Conservation (phyloP, 2,329 filamentous ascomycete species). For the Verticillium tricorpus region DNA sequence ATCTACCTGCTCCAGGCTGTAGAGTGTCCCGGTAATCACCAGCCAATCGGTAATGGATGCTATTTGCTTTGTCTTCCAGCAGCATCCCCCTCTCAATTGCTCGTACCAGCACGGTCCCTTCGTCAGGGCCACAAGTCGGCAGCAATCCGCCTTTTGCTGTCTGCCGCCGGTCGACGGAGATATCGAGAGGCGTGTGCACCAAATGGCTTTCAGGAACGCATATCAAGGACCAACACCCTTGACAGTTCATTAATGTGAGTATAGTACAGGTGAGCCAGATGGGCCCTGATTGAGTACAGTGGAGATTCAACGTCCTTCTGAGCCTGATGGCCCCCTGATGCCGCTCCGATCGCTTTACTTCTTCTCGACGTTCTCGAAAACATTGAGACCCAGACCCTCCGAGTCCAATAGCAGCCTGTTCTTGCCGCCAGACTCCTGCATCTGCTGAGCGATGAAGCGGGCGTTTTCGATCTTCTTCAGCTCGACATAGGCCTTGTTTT, state of each 20-base stretch:
- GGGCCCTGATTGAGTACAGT: slow-evolving; percentile 31
- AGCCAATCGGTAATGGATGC: no score
- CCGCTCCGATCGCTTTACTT: slow-evolving; percentile 28
- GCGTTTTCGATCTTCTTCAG: slow-evolving; percentile 98
- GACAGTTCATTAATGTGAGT: neutral
- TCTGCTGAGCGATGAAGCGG: slow-evolving; percentile 75
- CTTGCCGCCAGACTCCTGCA: slow-evolving; percentile 80
- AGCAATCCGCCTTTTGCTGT: neutral
- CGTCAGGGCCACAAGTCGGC: no score
- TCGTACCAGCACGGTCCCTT: no score
- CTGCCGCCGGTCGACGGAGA: neutral
- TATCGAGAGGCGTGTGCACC: neutral
- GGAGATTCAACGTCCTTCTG: slow-evolving; percentile 31
- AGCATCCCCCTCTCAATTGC: no score
- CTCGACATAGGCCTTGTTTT: slow-evolving; percentile 94
- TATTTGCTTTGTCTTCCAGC: no score
- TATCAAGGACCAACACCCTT: neutral
- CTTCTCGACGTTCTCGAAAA: slow-evolving; percentile 54
- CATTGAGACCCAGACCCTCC: slow-evolving; percentile 86
- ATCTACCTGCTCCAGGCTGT: no score
- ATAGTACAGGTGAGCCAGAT: neutral
- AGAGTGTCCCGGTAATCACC: no score
- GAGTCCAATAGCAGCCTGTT: slow-evolving; percentile 95
- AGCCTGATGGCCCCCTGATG: neutral
- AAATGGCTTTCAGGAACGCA: neutral